phyloP scores from a whole-genome alignment of 495 filamentous ascomycete species.

The Penicillium daleae region DNA sequence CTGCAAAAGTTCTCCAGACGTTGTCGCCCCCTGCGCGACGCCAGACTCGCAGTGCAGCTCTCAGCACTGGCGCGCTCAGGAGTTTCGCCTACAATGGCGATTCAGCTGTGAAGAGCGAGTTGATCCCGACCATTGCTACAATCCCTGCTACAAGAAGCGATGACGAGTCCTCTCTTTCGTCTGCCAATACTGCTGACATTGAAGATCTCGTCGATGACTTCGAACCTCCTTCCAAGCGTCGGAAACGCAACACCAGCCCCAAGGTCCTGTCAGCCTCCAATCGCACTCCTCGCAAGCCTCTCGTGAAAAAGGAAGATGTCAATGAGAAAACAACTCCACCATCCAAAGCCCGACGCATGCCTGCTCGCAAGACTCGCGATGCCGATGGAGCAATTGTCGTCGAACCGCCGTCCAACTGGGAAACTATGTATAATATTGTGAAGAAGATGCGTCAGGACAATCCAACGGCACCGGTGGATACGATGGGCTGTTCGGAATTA shows the following conservation, averaged over 20 bases:
- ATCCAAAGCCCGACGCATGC: constrained; percentile 56
- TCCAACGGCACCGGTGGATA: constrained; percentile 88
- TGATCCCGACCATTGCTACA: constrained; percentile 14
- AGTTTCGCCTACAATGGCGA: constrained; percentile 36
- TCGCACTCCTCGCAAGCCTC: constrained; percentile 19
- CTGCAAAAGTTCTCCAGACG: constrained; percentile 54
- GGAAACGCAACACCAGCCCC: constrained; percentile 45
- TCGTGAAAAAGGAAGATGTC: constrained; percentile 33
- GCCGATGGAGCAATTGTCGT: constrained; percentile 57
- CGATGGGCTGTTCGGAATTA: constrained; percentile 92
- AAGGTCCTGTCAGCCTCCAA: constrained; percentile 17
- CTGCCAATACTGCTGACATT: constrained; percentile 57
- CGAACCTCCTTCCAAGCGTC: constrained; percentile 52
- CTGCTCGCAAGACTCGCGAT: constrained; percentile 65
- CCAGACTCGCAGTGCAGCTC: constrained; percentile 41
- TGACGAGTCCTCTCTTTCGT: constrained; percentile 49
- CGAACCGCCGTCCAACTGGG: constrained; percentile 80
- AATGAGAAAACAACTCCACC: constrained; percentile 33
- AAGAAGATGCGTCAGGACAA: constrained; percentile 75
- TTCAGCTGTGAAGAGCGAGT: constrained; percentile 19
- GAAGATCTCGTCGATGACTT: constrained; percentile 57
- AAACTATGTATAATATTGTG: constrained; percentile 76
- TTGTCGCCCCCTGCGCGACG: constrained; percentile 47
- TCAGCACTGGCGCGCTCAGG: constrained; percentile 32
- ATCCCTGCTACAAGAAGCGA: constrained; percentile 21